Evolutionary conservation across 106 monocot genomes (phyloP), one percentile per base, ranked within the genome.

Genomic region (Amphibolis antarctica): DNA sequence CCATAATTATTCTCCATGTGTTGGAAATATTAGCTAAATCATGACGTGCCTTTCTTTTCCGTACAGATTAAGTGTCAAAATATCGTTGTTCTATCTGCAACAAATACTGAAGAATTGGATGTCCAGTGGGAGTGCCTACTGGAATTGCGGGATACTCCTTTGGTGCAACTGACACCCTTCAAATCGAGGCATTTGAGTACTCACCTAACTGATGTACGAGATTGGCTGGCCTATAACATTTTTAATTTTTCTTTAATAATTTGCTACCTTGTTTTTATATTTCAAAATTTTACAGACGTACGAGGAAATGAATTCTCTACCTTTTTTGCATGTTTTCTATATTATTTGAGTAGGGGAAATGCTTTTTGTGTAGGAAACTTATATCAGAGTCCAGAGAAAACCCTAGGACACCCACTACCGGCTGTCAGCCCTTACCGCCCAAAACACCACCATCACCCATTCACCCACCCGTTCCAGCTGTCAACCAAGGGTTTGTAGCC

Each of bases 11-110:
- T 29, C 36, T 36, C 36, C 36, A 36, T 29, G 27, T 57, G 15
- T 23, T 57, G 0, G 28, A 57, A 57, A 14, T 57, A 28, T 28
- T 57, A 26, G 26, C 11, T 30, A 18, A 57, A 26, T 14, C 57
- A 57, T 57, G 57, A 26, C 15, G 9, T 30, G 36, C 10, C 15
- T 42, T 42, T 36, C 10, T 25, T 17, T 63, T 47, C 47, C 25
- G 1, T 44, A 22, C 72, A 72, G 72, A 72, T 72, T 10, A 72
- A 64, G 53, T 72, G 72, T 36, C 24, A 22, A 44, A 72, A 72
- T 56, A 54, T 72, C 55, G 65, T 72, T 52, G 55, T 72, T 65
- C 72, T 72, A 47, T 53, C 54, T 72, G 53, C 72, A 14, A 72
- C 64, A 42, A 72, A 72, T 56, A 21, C 56, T n/a, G 1, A 26